Conservation (phyloP, 2,329 filamentous ascomycete genomes). For the Diaporthe sp. region DNA sequence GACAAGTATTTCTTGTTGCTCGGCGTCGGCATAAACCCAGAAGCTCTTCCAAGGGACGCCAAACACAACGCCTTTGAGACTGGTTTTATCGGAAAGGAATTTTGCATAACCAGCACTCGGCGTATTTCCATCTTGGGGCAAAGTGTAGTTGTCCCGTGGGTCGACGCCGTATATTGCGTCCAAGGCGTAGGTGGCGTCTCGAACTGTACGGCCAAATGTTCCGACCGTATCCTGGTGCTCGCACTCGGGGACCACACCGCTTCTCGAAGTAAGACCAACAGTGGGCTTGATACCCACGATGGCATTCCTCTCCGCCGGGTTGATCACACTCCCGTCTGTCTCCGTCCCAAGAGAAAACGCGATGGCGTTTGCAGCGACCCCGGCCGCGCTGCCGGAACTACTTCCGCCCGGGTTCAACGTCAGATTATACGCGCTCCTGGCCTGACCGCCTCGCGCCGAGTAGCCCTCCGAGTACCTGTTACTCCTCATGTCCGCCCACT, state of each 20-base stretch:
- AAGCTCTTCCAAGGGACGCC: conserved; percentile 79
- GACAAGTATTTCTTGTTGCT: conserved; percentile 65
- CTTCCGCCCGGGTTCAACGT: conserved; percentile 76
- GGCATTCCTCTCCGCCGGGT: conserved; percentile 67
- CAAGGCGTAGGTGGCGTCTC: conserved; percentile 74
- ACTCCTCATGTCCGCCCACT: conserved; percentile 80
- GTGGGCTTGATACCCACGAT: conserved; percentile 73
- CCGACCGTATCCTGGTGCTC: conserved; percentile 77
- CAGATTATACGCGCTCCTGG: conserved; percentile 74
- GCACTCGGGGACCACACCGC: conserved; percentile 72
- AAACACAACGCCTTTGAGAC: conserved; percentile 71
- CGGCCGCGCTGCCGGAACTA: conserved; percentile 73
- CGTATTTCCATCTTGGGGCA: conserved; percentile 63
- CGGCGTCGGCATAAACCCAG: conserved; percentile 69
- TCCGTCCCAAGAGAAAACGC: conserved; percentile 76
- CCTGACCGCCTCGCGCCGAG: conserved; percentile 70
- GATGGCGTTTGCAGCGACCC: conserved; percentile 68
- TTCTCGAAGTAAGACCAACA: conserved; percentile 72
- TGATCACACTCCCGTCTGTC: conserved; percentile 76
- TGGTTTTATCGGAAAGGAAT: conserved; percentile 63
- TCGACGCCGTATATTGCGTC: conserved; percentile 77
- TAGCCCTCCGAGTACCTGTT: conserved; percentile 76
- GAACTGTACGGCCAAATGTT: conserved; percentile 72
- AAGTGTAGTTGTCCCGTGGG: conserved; percentile 72
- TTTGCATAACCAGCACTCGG: conserved; percentile 67